Percentiles rank a stretch among this genome's conserved stretches.
These are phyloP conservation scores for Peronospora destructor DNA, from an alignment of 352 stramenopile species.

Conservation along the genomic window DNA sequence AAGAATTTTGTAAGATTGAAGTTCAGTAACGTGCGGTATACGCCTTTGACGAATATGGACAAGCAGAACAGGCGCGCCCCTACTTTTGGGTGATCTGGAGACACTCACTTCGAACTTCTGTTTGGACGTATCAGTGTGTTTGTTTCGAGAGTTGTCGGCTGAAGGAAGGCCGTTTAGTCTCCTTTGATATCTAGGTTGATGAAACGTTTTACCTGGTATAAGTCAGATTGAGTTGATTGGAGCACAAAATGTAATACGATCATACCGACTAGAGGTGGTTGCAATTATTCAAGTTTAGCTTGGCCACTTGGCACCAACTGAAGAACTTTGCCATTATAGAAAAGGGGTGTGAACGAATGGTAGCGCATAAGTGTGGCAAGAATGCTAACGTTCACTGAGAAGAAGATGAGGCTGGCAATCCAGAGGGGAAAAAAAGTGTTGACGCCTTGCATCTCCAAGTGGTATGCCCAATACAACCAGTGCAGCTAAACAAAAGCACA, in stretches of 20 bases:
- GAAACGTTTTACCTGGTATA: neutral
- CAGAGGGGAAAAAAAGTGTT: constrained; percentile 88
- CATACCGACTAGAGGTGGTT: neutral
- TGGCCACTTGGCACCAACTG: constrained; percentile 24
- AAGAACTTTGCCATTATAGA: constrained; percentile 38
- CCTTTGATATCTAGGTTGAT: constrained; percentile 6
- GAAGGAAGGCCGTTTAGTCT: constrained; percentile 14
- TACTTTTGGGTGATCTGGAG: too few species aligned
- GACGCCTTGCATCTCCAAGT: constrained; percentile 85
- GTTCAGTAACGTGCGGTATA: constrained; percentile 54
- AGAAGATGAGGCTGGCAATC: constrained; percentile 85
- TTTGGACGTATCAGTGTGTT: constrained; percentile 4
- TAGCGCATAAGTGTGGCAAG: constrained; percentile 65
- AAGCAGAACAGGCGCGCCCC: constrained; percentile 17
- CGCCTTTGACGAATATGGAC: constrained; percentile 57
- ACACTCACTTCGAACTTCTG: too few species aligned
- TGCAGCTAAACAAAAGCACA: constrained; percentile 39
- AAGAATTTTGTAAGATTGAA: constrained; percentile 69
- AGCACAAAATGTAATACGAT: neutral
- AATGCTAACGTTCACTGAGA: constrained; percentile 78
- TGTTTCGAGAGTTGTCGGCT: constrained; percentile 11
- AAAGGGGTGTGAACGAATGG: constrained; percentile 58
- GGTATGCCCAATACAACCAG: constrained; percentile 88
- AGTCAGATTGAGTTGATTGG: neutral
- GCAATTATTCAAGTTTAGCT: constrained; percentile 22